Conservation (phyloP, 1,139 yeast species). For the Taphrina communis region DNA sequence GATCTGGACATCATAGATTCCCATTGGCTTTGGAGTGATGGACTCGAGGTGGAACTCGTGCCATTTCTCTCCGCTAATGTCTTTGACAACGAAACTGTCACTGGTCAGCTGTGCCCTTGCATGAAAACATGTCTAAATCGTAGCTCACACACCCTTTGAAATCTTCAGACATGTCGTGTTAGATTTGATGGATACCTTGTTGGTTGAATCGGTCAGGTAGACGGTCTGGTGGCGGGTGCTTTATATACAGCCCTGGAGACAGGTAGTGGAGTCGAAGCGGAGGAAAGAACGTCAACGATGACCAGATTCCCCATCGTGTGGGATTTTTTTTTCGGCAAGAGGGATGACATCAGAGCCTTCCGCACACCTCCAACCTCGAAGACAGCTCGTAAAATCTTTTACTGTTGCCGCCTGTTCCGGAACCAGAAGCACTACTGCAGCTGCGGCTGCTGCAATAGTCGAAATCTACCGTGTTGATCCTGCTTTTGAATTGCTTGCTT, state of each 20-base stretch:
- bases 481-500: no score
- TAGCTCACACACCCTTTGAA: slow-evolving; percentile 17
- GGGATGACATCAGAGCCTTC: slow-evolving; percentile 13
- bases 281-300: slow-evolving; percentile 1
- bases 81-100: slow-evolving; percentile 23
- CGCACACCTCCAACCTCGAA: background rate
- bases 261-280: background rate
- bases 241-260: background rate
- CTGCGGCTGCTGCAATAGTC: no score
- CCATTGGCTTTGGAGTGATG: slow-evolving; percentile 45
- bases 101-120: background rate
- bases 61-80: slow-evolving; percentile 28
- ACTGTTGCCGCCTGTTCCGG: no score
- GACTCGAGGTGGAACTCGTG: slow-evolving; percentile 31
- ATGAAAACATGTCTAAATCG: background rate
- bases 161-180: slow-evolving; percentile 18
- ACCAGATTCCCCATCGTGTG: background rate
- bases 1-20: slow-evolving; percentile 54
- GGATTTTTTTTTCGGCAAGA: background rate
- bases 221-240: no score
- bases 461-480: no score
- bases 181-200: background rate
- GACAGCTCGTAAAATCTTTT: no score
- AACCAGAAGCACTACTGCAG: no score
- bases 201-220: background rate